A percentile compares a stretch with the other conserved stretches of the same genome.
Conservation (phyloP, 768 basidiomycete species). For the Russula emetica region DNA sequence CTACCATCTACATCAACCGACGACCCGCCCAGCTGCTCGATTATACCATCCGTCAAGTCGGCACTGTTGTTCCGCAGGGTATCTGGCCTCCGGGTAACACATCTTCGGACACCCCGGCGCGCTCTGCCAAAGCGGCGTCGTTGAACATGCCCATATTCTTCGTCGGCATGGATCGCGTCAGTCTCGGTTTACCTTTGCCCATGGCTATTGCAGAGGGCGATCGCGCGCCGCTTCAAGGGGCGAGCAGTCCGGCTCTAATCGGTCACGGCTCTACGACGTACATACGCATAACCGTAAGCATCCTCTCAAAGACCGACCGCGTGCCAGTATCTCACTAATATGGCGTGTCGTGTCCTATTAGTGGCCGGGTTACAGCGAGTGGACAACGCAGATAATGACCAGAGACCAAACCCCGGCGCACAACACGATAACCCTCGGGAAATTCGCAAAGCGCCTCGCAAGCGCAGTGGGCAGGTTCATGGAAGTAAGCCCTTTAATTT, state of each 20-base stretch:
- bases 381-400: conserved; percentile 17
- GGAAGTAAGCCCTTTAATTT: neutral
- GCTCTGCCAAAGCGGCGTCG: neutral
- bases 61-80: conserved; percentile 16
- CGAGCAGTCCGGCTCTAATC: neutral
- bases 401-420: conserved; percentile 13
- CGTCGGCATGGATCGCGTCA: neutral
- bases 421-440: conserved; percentile 6
- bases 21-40: conserved; percentile 4
- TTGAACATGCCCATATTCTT: conserved; percentile 19
- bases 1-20: neutral
- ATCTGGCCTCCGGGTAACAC: conserved; percentile 8
- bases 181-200: neutral
- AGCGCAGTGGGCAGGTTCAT: conserved; percentile 16
- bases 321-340: neutral
- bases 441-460: conserved; percentile 7
- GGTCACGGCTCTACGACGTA: neutral
- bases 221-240: neutral
- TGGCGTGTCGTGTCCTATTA: neutral
- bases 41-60: neutral
- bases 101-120: neutral
- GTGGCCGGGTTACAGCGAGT: conserved; percentile 21
- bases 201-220: neutral
- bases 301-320: too few relatives aligned
- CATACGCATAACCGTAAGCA: conserved; percentile 16